Base-by-base conservation (phyloP, 2,329 filamentous ascomycete species). In the Paecilomyces niveus region DNA sequence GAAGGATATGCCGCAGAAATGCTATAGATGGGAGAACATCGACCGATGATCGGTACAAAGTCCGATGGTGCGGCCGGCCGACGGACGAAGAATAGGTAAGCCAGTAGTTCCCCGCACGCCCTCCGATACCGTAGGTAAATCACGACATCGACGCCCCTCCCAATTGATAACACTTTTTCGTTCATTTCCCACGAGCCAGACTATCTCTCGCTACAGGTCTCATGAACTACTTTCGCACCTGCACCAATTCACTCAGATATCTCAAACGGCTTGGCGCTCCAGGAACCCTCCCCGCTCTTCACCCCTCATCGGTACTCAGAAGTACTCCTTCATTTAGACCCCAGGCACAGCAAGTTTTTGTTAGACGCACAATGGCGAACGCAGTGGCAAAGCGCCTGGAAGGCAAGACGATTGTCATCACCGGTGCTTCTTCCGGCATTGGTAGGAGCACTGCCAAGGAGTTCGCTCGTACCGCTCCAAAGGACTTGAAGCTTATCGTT, bases 341-440 rank as follows among this genome's bases (percentile, higher is more conserved):
- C 3, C 18, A 13, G 15, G 22, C 26, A 10, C 50, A 52, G 15
- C 50, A 29, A 21, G 32, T 24, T 10, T 33, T 63, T 54, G 45
- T 67, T 21, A 65, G 61, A 68, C 72, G 81, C 67, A 83, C 74
- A 58, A 88, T 88, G 85, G 76, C 82, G 24, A 84, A 90, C 45
- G 85, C 88, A 70, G 86, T 89, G 77, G 83, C 83, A 63, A 89
- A 91, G 74, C 92, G 93, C 78, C 89, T 99, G 61, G 83, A 89
- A 69, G 92, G 92, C 83, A 97, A 97, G 80, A 97, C 92, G 3
- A 81, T 97, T 59, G 76, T 97, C 58, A 84, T 99, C 63, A 97
- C 94, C 4, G 94, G 94, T 58, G 94, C 94, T 32, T 94, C 89
- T 3, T 95, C 91, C 21, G 94, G 94, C 62, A 97, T 99, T 74